Base-by-base conservation (phyloP, 192 early-diverging fungal genomes). In the Mortierella hygrophila region DNA sequence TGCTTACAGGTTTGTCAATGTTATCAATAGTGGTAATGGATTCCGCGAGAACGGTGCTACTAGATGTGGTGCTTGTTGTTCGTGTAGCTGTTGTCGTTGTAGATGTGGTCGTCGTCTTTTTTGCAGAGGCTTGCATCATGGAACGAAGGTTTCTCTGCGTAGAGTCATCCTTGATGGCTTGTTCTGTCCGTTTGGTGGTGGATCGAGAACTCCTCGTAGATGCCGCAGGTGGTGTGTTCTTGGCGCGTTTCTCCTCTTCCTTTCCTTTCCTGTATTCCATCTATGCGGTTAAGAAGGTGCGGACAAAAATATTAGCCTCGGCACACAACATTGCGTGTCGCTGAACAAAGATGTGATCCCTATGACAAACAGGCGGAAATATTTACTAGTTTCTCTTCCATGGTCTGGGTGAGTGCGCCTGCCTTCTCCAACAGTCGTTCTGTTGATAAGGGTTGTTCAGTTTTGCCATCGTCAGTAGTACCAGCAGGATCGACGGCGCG, bases 351-450 rank as follows among this genome's bases (percentile, higher is more conserved):
- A 32, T 23, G 13, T 9, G 60, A 32, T 65, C 3, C 4, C 13
- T 3, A 26, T 3, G 8, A 9, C 26, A 32, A 65, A 23, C 6
- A 10, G 29, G 32, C 3, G 29, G 60, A 65, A 3, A 65, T 29
- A 26, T 41, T 52, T 80, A 85, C 83, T 68, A 85, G 49, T 35
- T 77, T 85, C 70, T 85, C 74, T 20, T 85, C 83, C 78, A 85
- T 80, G 10, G 79, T 72, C 41, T 63, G 71, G 2, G 55, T 38
- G 15, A 75, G 40, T 0, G 37, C 38, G 20, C 70, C 78, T 35
- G 55, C 52, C 38, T 44, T 79, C 29, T 76, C 52, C 57, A 84
- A n/a, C 32, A 73, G 46, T 37, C n/a, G 32, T 21, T 83, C 82
- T 57, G 42, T 68, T 42, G 65, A 52, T 32, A 63, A 44, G 26